phyloP scores from a whole-genome alignment of 768 basidiomycete genomes.

The Auricularia auricula-judae region DNA sequence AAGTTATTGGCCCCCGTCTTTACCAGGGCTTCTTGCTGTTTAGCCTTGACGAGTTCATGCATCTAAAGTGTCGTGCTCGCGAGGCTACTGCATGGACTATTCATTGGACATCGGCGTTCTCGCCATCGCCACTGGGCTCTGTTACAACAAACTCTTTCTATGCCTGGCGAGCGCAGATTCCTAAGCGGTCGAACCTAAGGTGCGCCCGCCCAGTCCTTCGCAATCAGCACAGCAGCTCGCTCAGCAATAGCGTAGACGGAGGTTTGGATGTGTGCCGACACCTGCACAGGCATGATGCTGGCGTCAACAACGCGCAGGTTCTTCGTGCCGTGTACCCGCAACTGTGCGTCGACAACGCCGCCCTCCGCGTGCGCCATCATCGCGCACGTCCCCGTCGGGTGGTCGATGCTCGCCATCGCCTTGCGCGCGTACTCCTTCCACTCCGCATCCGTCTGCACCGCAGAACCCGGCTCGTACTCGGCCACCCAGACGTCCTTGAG shows the following conservation, averaged over 20 bases:
- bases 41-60: no score
- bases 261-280: constrained; percentile 30
- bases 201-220: no score
- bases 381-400: constrained; percentile 45
- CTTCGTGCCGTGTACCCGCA: constrained; percentile 22
- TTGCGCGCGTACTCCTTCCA: constrained; percentile 35
- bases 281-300: constrained; percentile 16
- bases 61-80: no score
- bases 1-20: no score
- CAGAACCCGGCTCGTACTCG: constrained; percentile 39
- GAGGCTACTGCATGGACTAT: no score
- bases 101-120: no score
- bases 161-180: no score
- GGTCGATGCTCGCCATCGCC: constrained; percentile 25
- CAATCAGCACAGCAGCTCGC: constrained; percentile 33
- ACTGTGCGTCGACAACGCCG: constrained; percentile 46
- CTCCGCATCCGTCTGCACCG: constrained; percentile 41
- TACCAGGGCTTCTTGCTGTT: no score
- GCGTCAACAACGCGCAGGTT: constrained; percentile 14
- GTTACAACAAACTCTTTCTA: no score
- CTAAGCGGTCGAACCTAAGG: no score
- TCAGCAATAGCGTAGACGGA: constrained; percentile 35
- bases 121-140: no score
- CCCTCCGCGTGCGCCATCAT: constrained; percentile 43
- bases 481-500: constrained; percentile 31